Base-by-base conservation (phyloP, 371 early-diverging fungal genomes). In the Rhizomucor pusillus region DNA sequence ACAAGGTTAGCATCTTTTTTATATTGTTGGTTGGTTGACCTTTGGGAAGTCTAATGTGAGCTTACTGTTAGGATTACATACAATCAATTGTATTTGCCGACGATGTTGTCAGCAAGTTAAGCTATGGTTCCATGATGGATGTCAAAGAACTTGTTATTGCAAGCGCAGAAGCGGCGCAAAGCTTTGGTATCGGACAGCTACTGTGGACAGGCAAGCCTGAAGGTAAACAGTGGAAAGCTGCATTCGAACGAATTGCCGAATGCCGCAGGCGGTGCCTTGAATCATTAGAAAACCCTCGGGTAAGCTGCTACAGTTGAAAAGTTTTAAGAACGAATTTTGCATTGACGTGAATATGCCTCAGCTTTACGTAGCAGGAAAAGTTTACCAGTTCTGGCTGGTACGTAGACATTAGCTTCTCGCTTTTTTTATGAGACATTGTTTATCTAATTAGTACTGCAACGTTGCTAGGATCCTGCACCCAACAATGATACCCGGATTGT, bases 311-410 rank as follows among this genome's bases (percentile, higher is more conserved):
- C 19, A 16, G 19, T 29, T 20, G 10, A 6, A 12, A 18, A n/a
- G 41, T n/a, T n/a, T n/a, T n/a, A n/a, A n/a, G n/a, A n/a, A n/a
- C n/a, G 7, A 29, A 3, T 2, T 13, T 7, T 13, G 14, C n/a
- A 6, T 54, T 54, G 11, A 5, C 20, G 22, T 12, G 9, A 40
- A 22, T 40, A 16, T 52, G 34, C 19, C 47, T 39, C 47, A 73
- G 75, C 43, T 79, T 9, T 79, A 73, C 49, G 75, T 78, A 19
- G 79, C 73, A 22, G 79, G 79, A 24, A 64, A 60, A 44, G 63
- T 78, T 13, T 78, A 69, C 52, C 79, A 78, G 47, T 78, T 78
- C 49, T 79, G 75, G 79, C 49, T 71, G 57, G 74, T 73, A 64
- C 54, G 56, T 29, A 13, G 14, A 12, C 12, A 44, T 18, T 18